Conservation (phyloP, 176 grass and related monocot species). For the Chloris gayana region DNA sequence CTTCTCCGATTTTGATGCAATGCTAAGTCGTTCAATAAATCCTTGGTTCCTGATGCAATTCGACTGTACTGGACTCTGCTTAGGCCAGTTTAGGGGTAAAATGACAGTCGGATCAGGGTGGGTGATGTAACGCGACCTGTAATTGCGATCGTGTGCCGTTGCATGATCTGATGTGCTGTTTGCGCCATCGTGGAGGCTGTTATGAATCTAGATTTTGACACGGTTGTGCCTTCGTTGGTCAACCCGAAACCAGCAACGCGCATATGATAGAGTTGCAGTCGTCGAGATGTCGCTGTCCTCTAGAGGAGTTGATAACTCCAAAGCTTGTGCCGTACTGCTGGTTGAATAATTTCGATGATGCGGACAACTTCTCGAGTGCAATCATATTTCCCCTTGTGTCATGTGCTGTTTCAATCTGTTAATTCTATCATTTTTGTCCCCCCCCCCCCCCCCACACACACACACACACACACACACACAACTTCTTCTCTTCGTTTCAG, state of each 20-base stretch:
- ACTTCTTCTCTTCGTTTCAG: neutral
- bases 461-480: too few relatives aligned
- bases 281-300: slow-evolving; percentile 31
- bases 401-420: neutral
- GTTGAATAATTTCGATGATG: neutral
- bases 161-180: too few relatives aligned
- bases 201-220: slow-evolving; percentile 22
- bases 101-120: too few relatives aligned
- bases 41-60: neutral
- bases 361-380: neutral
- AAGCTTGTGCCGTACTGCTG: neutral
- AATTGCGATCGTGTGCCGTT: too few relatives aligned
- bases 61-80: neutral
- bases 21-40: neutral
- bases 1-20: neutral
- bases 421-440: neutral
- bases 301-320: neutral
- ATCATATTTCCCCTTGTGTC: neutral
- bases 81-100: neutral
- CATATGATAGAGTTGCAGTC: neutral
- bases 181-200: neutral
- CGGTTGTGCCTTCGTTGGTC: neutral
- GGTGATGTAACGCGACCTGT: too few relatives aligned
- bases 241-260: neutral
- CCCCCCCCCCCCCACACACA: too few relatives aligned